Conservation (phyloP, 2,329 filamentous ascomycete genomes). For the Neurospora crassa region DNA sequence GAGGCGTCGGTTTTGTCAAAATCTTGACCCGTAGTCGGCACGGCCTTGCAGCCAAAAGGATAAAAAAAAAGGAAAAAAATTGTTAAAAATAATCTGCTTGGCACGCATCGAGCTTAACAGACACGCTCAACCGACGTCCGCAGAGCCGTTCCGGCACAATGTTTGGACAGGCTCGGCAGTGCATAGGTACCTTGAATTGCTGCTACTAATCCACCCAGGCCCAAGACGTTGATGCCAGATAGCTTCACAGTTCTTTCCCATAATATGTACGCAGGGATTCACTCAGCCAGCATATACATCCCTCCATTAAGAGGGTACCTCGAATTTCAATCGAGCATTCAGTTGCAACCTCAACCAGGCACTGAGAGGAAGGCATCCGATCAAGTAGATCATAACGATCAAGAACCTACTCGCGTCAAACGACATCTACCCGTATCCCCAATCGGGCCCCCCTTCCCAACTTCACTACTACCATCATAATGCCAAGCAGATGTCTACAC, state of each 20-base stretch:
- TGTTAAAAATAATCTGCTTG: not conserved
- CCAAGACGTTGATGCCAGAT: not conserved
- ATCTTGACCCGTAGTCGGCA: not conserved
- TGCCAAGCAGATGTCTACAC: not conserved
- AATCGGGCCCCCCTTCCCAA: not conserved
- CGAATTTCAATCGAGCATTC: not conserved
- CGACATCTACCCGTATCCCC: not conserved
- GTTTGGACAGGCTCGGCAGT: not conserved
- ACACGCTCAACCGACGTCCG: not conserved
- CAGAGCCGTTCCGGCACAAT: not conserved
- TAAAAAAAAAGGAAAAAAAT: not conserved
- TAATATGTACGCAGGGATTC: not conserved
- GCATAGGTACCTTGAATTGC: not conserved
- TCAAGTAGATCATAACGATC: slow-evolving; percentile 13
- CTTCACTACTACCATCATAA: not conserved
- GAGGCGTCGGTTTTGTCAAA: not conserved
- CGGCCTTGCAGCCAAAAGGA: not conserved
- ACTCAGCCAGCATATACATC: not conserved
- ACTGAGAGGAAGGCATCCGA: not conserved
- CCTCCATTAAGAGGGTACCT: not conserved
- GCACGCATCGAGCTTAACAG: not conserved
- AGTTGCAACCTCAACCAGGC: not conserved
- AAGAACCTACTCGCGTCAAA: slow-evolving; percentile 10
- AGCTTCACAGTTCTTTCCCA: not conserved
- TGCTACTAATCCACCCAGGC: too few relatives aligned